Evolutionary conservation across 2,329 filamentous ascomycete genomes (phyloP).

Genomic region (Nigrospora osmanthi): DNA sequence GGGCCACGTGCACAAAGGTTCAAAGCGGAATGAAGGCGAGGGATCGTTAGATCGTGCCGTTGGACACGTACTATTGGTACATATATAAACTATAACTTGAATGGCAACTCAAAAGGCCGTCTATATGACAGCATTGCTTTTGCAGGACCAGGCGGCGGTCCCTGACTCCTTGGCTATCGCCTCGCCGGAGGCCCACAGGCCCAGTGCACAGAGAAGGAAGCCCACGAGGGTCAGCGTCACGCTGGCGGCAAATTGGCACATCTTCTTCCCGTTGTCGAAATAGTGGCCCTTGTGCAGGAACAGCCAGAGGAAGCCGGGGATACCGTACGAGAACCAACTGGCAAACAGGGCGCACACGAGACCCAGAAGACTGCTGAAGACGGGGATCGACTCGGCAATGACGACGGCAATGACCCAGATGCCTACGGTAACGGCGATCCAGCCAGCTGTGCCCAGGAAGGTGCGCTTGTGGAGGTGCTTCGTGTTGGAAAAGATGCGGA

Average conservation of each 20-base stretch:
- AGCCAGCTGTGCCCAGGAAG: conserved; percentile 42
- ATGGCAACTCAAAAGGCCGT: no score
- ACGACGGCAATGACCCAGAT: conserved; percentile 58
- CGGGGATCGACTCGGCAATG: conserved; percentile 62
- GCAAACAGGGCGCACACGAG: conserved; percentile 57
- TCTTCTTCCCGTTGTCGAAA: conserved; percentile 23
- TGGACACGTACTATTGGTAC: no score
- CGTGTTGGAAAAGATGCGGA: conserved; percentile 53
- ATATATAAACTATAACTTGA: no score
- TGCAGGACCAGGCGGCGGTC: conserved; percentile 27
- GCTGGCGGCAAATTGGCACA: conserved; percentile 22
- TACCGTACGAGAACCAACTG: conserved; percentile 56
- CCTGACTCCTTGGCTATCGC: conserved; percentile 21
- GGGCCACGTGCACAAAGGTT: no score
- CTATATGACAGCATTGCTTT: conserved; percentile 12
- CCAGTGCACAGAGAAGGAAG: conserved; percentile 26
- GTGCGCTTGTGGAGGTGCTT: conserved; percentile 45
- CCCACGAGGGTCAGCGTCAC: conserved; percentile 23
- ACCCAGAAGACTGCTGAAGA: conserved; percentile 58
- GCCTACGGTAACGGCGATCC: conserved; percentile 46
- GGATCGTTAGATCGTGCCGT: no score
- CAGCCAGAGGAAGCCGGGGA: conserved; percentile 39
- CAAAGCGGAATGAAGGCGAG: no score
- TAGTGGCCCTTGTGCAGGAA: conserved; percentile 36
- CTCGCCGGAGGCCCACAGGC: conserved; percentile 30